Percentiles rank a stretch among this genome's conserved stretches.
Evolutionary conservation across 768 basidiomycete species (phyloP).

Genomic region (Tulasnella sp.): DNA sequence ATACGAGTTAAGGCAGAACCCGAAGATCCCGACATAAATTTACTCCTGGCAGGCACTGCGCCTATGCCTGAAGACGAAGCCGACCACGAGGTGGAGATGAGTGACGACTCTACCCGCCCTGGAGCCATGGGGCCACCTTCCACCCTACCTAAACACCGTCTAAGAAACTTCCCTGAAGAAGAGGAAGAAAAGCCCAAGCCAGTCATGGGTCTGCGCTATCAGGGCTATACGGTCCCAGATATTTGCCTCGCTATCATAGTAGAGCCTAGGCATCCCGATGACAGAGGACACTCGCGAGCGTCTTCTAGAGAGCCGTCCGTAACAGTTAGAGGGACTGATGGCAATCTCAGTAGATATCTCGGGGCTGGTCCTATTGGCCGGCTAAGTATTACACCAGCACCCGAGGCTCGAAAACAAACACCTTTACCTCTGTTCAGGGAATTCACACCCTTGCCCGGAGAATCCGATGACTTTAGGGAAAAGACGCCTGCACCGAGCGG

Average conservation of each 20-base stretch:
- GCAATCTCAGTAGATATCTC: conserved; percentile 23
- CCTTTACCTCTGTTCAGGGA: conserved; percentile 62
- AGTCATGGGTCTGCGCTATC: conserved; percentile 47
- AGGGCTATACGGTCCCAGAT: conserved; percentile 56
- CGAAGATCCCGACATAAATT: background rate
- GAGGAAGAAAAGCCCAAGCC: conserved; percentile 60
- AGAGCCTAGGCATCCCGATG: conserved; percentile 52
- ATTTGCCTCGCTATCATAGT: conserved; percentile 70
- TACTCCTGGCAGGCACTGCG: conserved; percentile 5
- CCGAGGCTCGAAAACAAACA: conserved; percentile 32
- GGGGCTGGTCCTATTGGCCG: conserved; percentile 28
- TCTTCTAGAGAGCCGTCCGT: conserved; percentile 26
- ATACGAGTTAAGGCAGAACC: conserved; percentile 1
- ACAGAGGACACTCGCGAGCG: conserved; percentile 23
- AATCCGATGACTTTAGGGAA: conserved; percentile 9
- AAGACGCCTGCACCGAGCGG: conserved; percentile 31
- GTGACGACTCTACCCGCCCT: conserved; percentile 17
- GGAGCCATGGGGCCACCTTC: conserved; percentile 28
- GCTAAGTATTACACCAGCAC: conserved; percentile 17
- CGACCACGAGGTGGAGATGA: conserved; percentile 8
- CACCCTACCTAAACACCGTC: background rate
- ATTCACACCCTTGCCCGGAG: conserved; percentile 31
- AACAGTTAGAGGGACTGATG: conserved; percentile 20
- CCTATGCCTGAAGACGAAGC: conserved; percentile 9
- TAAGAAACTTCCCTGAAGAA: conserved; percentile 47